These are phyloP conservation scores for Scalesia atractyloides DNA, from an alignment of 129 eudicot genomes.

Conservation along the genomic window DNA sequence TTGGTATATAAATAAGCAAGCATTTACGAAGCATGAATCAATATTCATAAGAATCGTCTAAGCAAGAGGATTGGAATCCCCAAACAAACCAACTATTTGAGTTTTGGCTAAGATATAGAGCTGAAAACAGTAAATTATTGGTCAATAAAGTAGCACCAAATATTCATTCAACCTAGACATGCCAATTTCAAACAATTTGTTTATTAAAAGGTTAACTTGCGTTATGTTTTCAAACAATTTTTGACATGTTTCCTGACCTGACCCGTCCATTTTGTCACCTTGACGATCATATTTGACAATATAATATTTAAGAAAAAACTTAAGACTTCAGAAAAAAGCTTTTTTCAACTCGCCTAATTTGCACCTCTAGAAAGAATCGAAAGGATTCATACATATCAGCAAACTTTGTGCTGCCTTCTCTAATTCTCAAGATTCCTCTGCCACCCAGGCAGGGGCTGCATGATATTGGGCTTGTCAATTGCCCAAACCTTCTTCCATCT, in stretches of 20 bases:
- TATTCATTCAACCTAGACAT: no score
- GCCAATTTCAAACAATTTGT: no score
- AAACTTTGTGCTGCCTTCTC: constrained; percentile 78
- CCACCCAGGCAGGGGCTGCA: constrained; percentile 93
- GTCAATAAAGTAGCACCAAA: neutral
- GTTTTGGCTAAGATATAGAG: constrained; percentile 12
- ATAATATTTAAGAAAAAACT: no score
- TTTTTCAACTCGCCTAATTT: neutral
- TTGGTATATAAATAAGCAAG: neutral
- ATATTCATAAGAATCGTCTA: neutral
- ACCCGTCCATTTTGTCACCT: constrained; percentile 4
- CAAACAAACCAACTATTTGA: neutral
- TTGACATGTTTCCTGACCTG: neutral
- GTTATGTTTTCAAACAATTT: neutral
- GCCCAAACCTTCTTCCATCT: constrained; percentile 95
- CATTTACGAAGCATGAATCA: neutral
- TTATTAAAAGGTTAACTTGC: no score
- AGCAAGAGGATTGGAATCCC: neutral
- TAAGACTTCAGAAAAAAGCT: neutral
- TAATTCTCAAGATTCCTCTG: constrained; percentile 62
- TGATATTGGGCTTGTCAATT: constrained; percentile 83
- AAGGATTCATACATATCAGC: constrained; percentile 77
- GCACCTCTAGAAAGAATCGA: neutral
- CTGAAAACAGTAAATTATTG: constrained; percentile 18
- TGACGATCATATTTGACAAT: constrained; percentile 2